Base-by-base conservation (phyloP, 805 yeast species). In the Cyberlindnera amylophila region DNA sequence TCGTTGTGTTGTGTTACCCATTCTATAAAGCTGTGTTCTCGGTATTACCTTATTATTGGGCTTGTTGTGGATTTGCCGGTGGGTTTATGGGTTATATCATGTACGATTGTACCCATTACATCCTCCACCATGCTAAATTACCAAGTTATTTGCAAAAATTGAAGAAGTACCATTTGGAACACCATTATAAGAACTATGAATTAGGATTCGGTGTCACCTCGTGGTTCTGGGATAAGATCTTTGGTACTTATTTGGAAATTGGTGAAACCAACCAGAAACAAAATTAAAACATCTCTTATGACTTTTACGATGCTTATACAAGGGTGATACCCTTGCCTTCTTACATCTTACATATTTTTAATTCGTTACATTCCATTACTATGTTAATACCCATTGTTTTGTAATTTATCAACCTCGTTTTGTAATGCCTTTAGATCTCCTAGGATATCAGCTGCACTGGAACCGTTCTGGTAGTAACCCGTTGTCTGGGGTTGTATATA, bases 181-280 rank as follows among this genome's bases (percentile, higher is more conserved):
- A 93, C 66, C 99, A 93, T 63, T 93, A 93, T 72, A 90, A 91
- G 71, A 91, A 93, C 67, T 93, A 87, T 65, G 96, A 95, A 66
- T 69, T 90, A 54, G 99, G 98, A 1, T 93, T 90, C 55, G 99
- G 99, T 53, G 98, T 93, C 49, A 88, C 98, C 24, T 77, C 89
- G 48, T 81, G 78, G 67, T 87, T 87, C 66, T 93, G 99, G 99
- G 99, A 93, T 64, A 75, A 67, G 21, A 86, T 93, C 10, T 93
- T 93, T 63, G 86, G 85, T 45, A 91, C 98, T 32, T 82, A 80
- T 51, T 70, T 88, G 56, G 72, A 75, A 32, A 39, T 55, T 49
- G 62, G 62, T 44, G 50, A 41, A 6, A 46, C 42, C 7, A 33
- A 40, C 14, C 55, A 55, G 46, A 47, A 47, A 43, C 45, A 42